A percentile compares a stretch with the other conserved stretches of the same genome.
Evolutionary conservation across 2,329 filamentous ascomycete species (phyloP).

Genomic region (Cryphonectria carpinicola): DNA sequence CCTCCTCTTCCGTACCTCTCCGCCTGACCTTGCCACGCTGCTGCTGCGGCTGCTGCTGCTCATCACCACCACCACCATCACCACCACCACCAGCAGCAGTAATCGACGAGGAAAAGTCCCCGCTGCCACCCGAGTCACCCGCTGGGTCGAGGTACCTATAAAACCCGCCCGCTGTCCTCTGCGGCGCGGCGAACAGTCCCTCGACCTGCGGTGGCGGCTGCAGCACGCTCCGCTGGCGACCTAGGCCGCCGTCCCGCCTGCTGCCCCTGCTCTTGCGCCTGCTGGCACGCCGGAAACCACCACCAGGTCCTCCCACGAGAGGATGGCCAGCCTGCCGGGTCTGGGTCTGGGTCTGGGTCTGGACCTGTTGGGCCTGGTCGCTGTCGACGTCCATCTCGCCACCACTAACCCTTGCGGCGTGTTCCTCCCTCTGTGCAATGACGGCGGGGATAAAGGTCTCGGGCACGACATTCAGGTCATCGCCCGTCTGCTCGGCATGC

Average conservation of each 20-base stretch:
- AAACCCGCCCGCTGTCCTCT: conserved; percentile 68
- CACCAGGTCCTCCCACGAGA: neutral
- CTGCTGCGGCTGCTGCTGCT: neutral
- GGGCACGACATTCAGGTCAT: conserved; percentile 87
- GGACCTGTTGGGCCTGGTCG: neutral
- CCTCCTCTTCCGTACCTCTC: conserved; percentile 12
- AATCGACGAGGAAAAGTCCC: conserved; percentile 40
- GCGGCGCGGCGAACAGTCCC: conserved; percentile 76
- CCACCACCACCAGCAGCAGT: neutral
- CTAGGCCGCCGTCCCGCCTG: conserved; percentile 45
- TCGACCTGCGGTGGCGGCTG: conserved; percentile 76
- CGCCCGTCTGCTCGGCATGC: conserved; percentile 74
- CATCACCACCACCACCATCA: neutral
- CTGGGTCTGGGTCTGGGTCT: neutral
- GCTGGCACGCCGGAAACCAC: conserved; percentile 13
- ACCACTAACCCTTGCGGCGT: conserved; percentile 32
- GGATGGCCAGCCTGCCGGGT: conserved; percentile 27
- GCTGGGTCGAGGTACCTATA: conserved; percentile 65
- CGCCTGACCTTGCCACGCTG: neutral
- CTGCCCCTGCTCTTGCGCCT: conserved; percentile 21
- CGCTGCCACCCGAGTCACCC: conserved; percentile 61
- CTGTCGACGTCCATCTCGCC: neutral
- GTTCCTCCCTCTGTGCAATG: conserved; percentile 49
- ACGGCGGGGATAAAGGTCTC: conserved; percentile 75
- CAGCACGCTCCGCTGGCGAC: conserved; percentile 60